A percentile compares a stretch with the other conserved stretches of the same genome.
These are phyloP conservation scores for Vicia faba DNA, from an alignment of 306 rosid species.

Conservation along the genomic window DNA sequence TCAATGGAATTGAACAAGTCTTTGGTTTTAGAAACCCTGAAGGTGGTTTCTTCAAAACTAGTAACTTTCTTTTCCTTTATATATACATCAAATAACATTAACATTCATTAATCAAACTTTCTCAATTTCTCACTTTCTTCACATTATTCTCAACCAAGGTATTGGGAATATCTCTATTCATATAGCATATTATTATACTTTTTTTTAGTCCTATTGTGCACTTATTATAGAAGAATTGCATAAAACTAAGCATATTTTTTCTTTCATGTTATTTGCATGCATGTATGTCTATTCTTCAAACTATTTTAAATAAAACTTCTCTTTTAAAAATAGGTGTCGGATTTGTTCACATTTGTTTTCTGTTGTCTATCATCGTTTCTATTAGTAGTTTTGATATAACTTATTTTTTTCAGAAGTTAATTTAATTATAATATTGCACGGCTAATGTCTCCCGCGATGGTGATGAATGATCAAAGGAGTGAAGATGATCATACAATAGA, in stretches of 20 bases:
- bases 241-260: not conserved
- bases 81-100: constrained; percentile 22
- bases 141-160: constrained; percentile 39
- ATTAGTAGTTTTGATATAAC: not conserved
- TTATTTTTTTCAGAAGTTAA: not conserved
- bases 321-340: not conserved
- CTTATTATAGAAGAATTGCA: not conserved
- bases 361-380: not conserved
- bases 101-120: constrained; percentile 27
- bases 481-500: constrained; percentile 28
- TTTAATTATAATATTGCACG: not conserved
- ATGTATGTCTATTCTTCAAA: not conserved
- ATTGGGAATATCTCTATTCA: not conserved
- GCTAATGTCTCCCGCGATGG: constrained; percentile 63
- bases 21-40: constrained; percentile 37
- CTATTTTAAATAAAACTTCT: not conserved
- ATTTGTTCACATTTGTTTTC: not conserved
- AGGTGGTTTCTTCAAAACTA: constrained; percentile 52
- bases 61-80: constrained; percentile 43
- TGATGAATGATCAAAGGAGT: constrained; percentile 24
- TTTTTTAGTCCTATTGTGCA: not conserved
- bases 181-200: not conserved
- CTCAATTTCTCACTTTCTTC: constrained; percentile 2
- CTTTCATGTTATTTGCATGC: not conserved
- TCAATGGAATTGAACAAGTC: constrained; percentile 35